Percentiles rank a stretch among this genome's conserved stretches.
phyloP scores from a whole-genome alignment of 148 eudicot species.

The Rhododendron molle region DNA sequence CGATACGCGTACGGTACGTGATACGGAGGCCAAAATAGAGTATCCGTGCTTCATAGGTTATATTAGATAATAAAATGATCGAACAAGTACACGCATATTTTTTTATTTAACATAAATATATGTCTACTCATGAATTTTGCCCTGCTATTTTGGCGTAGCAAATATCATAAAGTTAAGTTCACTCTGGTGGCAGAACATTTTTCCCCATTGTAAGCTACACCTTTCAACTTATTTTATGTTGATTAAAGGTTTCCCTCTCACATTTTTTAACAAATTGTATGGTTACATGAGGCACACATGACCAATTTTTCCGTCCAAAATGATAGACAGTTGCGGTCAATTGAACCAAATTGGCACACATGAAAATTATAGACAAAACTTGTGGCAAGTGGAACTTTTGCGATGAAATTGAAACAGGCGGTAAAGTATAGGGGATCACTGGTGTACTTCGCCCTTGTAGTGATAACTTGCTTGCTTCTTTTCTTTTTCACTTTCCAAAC shows the following conservation, averaged over 20 bases:
- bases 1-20: too few relatives aligned
- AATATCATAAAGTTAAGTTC: neutral
- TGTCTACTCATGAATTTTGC: neutral
- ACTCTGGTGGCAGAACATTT: neutral
- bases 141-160: neutral
- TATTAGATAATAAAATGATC: too few relatives aligned
- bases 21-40: too few relatives aligned
- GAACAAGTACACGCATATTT: neutral
- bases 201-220: neutral
- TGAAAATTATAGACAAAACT: neutral
- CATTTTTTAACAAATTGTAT: neutral
- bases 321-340: neutral
- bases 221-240: neutral
- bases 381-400: neutral
- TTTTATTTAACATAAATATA: too few relatives aligned
- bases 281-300: neutral
- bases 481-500: neutral
- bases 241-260: neutral
- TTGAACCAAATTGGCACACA: neutral
- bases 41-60: too few relatives aligned
- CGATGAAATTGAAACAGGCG: neutral
- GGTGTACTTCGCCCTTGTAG: neutral
- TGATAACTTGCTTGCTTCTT: neutral
- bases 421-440: neutral
- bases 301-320: neutral